phyloP scores from a whole-genome alignment of 139 green algal genomes.

The Asterochloris sp. region DNA sequence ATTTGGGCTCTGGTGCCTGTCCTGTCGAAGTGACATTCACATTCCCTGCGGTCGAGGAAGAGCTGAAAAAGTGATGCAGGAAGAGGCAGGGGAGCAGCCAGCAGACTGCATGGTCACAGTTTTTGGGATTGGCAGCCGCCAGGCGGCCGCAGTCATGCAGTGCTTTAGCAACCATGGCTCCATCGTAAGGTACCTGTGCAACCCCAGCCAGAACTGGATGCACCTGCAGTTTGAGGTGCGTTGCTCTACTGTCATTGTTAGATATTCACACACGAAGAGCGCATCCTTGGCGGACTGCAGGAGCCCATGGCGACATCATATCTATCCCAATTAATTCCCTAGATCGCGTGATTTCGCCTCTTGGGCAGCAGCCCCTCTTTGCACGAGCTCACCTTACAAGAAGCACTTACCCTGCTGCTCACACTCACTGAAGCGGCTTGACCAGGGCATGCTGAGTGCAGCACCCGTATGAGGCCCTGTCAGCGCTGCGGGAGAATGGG shows the following conservation, averaged over 20 bases:
- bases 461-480: slow-evolving; percentile 45
- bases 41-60: background rate
- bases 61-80: background rate
- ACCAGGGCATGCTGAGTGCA: slow-evolving; percentile 6
- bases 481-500: slow-evolving; percentile 43
- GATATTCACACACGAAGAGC: background rate
- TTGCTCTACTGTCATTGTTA: background rate
- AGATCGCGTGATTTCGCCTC: background rate
- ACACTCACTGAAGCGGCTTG: background rate
- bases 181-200: slow-evolving; percentile 29
- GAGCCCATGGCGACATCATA: background rate
- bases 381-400: background rate
- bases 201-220: slow-evolving; percentile 41
- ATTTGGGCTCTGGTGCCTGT: too few species aligned
- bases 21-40: background rate
- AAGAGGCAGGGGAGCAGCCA: slow-evolving; percentile 10
- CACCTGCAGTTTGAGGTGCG: slow-evolving; percentile 48
- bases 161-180: slow-evolving; percentile 51
- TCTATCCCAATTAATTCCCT: background rate
- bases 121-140: slow-evolving; percentile 38
- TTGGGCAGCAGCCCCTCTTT: background rate
- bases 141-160: slow-evolving; percentile 28
- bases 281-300: background rate
- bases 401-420: background rate
- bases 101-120: slow-evolving; percentile 48